These are phyloP conservation scores for Podila horticola DNA, from an alignment of 192 early-diverging fungal genomes.

Conservation along the genomic window DNA sequence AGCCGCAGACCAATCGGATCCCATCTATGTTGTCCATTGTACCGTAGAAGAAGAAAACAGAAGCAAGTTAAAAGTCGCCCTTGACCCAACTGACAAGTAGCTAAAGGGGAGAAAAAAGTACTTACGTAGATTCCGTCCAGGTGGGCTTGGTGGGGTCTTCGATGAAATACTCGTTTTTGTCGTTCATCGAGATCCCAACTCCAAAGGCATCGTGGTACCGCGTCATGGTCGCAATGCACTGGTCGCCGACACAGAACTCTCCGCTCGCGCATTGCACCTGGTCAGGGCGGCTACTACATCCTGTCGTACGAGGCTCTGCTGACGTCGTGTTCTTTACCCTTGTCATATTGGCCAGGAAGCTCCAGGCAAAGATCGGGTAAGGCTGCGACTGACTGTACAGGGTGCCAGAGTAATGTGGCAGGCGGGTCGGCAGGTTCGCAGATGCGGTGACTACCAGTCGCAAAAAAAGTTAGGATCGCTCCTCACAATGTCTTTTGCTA, in stretches of 20 bases:
- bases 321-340: constrained; percentile 15
- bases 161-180: constrained; percentile 44
- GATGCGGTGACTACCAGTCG: constrained; percentile 15
- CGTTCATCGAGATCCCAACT: constrained; percentile 53
- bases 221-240: constrained; percentile 60
- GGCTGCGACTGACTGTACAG: constrained; percentile 47
- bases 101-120: too few species aligned
- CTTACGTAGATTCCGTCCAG: constrained; percentile 67
- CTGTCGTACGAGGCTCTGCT: constrained; percentile 3
- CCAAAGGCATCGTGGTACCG: constrained; percentile 66
- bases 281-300: constrained; percentile 23
- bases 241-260: constrained; percentile 55
- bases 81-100: too few species aligned
- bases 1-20: constrained; percentile 53
- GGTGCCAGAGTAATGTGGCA: constrained; percentile 61
- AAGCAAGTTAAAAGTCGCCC: too few species aligned
- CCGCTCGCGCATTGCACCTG: constrained; percentile 33
- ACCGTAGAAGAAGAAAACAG: not conserved
- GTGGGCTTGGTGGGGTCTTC: constrained; percentile 55
- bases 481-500: not conserved
- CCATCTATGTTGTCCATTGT: constrained; percentile 47
- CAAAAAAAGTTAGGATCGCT: not conserved
- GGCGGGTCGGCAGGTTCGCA: constrained; percentile 17
- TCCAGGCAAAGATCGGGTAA: constrained; percentile 59
- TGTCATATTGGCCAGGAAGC: constrained; percentile 55